Conservation (phyloP, 805 yeast genomes). For the Starmera caribaea region DNA sequence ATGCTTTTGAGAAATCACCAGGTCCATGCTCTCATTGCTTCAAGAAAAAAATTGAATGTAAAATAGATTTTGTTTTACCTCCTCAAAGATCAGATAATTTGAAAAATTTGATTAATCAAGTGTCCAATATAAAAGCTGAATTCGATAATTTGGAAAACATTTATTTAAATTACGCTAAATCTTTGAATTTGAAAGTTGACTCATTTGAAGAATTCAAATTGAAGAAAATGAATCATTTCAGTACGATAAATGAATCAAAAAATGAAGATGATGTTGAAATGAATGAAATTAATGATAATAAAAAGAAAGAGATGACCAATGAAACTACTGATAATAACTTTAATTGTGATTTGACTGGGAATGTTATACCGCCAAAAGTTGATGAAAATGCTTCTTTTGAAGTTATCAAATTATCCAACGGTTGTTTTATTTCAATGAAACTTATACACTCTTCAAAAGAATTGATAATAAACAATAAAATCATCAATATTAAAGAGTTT, state of each 20-base stretch:
- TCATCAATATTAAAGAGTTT: constrained; percentile 7
- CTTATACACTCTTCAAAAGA: background rate
- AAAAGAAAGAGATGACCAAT: background rate
- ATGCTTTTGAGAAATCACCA: constrained; percentile 42
- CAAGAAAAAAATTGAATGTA: constrained; percentile 41
- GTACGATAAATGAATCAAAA: background rate
- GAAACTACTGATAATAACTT: no score
- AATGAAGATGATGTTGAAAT: constrained; percentile 1
- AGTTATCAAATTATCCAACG: constrained; percentile 7
- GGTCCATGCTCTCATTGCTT: constrained; percentile 48
- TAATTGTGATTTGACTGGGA: background rate
- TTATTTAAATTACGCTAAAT: constrained; percentile 5
- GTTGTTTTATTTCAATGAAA: constrained; percentile 8
- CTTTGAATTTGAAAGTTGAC: constrained; percentile 7
- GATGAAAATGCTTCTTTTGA: background rate
- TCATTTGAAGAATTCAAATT: constrained; percentile 12
- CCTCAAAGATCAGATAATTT: constrained; percentile 28
- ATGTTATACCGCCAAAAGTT: background rate
- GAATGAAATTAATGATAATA: background rate
- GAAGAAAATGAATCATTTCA: background rate
- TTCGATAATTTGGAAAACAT: constrained; percentile 5
- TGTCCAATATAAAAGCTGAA: constrained; percentile 7
- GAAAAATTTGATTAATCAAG: constrained; percentile 13
- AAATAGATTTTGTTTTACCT: constrained; percentile 44
- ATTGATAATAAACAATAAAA: background rate